Percentiles rank a stretch among this genome's conserved stretches.
These are phyloP conservation scores for Boletus tomentosulus DNA, from an alignment of 768 basidiomycete genomes.

Conservation along the genomic window DNA sequence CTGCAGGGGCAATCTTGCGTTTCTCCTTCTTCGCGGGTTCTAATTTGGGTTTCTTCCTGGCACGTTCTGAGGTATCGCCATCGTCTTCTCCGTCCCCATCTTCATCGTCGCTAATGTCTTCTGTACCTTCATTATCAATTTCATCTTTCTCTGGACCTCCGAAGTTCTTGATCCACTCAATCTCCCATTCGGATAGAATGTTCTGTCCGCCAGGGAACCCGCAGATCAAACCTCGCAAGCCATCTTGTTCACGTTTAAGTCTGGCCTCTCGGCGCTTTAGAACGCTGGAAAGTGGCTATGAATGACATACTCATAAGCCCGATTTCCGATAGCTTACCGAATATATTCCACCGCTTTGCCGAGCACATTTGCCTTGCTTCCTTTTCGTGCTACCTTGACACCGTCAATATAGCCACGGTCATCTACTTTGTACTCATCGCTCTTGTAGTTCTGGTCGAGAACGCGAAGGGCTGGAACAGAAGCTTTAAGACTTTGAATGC, in stretches of 20 bases:
- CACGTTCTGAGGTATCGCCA: slow-evolving; percentile 40
- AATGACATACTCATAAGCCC: background rate
- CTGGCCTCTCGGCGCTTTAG: slow-evolving; percentile 74
- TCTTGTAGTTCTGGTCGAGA: slow-evolving; percentile 51
- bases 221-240: slow-evolving; percentile 61
- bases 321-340: slow-evolving; percentile 33
- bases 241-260: slow-evolving; percentile 70
- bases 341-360: slow-evolving; percentile 93
- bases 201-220: slow-evolving; percentile 74
- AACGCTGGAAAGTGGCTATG: slow-evolving; percentile 42
- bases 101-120: slow-evolving; percentile 42
- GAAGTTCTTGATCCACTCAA: slow-evolving; percentile 66
- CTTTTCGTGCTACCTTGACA: slow-evolving; percentile 88
- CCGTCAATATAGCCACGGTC: slow-evolving; percentile 86
- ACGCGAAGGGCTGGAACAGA: slow-evolving; percentile 83
- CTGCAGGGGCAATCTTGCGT: slow-evolving; percentile 31
- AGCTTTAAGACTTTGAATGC: slow-evolving; percentile 74
- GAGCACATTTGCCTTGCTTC: slow-evolving; percentile 86
- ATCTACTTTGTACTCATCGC: slow-evolving; percentile 54
- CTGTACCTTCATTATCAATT: slow-evolving; percentile 46
- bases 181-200: slow-evolving; percentile 71
- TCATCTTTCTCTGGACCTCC: slow-evolving; percentile 75
- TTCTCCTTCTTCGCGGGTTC: slow-evolving; percentile 43
- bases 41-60: slow-evolving; percentile 62
- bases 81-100: slow-evolving; percentile 40